phyloP scores from a whole-genome alignment of 2,329 filamentous ascomycete species.

The Penicillium decumbens region DNA sequence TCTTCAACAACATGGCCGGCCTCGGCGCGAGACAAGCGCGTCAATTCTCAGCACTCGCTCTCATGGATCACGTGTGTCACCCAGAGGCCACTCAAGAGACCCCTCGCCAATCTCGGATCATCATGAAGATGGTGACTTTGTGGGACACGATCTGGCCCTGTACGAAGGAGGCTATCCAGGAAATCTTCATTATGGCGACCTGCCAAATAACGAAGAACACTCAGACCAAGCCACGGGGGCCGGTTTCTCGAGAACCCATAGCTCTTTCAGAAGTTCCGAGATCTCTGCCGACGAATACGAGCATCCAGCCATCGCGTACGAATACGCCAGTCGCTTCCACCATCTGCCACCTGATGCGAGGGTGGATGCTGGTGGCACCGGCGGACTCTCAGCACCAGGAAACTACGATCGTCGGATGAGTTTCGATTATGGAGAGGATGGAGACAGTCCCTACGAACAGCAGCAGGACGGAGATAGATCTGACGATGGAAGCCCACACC shows the following conservation, averaged over 20 bases:
- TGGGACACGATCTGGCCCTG: slow-evolving; percentile 65
- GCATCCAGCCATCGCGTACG: slow-evolving; percentile 43
- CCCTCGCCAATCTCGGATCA: slow-evolving; percentile 20
- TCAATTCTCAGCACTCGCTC: slow-evolving; percentile 46
- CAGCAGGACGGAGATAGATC: slow-evolving; percentile 45
- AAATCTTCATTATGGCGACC: slow-evolving; percentile 57
- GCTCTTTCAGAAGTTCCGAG: slow-evolving; percentile 29
- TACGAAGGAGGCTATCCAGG: slow-evolving; percentile 68
- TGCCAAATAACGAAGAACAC: slow-evolving; percentile 32
- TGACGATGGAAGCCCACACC: slow-evolving; percentile 60
- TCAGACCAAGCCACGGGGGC: slow-evolving; percentile 14
- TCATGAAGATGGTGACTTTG: slow-evolving; percentile 68
- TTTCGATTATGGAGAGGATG: slow-evolving; percentile 90
- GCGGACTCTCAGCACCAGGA: slow-evolving; percentile 73
- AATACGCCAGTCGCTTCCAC: slow-evolving; percentile 55
- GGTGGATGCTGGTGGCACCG: slow-evolving; percentile 86
- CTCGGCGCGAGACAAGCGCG: slow-evolving; percentile 54
- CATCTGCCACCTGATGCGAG: slow-evolving; percentile 58
- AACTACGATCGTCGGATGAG: slow-evolving; percentile 64
- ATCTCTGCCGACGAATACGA: slow-evolving; percentile 31
- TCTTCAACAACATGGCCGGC: slow-evolving; percentile 43
- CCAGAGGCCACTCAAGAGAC: slow-evolving; percentile 20
- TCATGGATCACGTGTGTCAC: slow-evolving; percentile 40
- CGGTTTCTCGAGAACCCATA: slow-evolving; percentile 20
- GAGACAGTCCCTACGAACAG: slow-evolving; percentile 59